Conservation (phyloP, 371 early-diverging fungal genomes). For the Chytridium lagenaria region DNA sequence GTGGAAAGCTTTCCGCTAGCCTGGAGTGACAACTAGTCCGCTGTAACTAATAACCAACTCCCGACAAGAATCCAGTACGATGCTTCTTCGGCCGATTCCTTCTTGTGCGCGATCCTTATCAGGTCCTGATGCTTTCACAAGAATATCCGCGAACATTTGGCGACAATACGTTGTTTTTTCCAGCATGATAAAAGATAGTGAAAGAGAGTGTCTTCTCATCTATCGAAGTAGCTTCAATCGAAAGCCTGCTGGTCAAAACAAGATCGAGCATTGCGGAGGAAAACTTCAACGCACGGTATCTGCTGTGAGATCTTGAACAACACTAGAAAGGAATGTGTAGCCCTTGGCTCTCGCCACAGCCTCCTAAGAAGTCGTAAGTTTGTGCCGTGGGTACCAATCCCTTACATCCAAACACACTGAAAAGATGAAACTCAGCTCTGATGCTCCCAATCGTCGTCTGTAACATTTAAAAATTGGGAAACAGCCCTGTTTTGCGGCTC, state of each 20-base stretch:
- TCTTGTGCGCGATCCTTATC: slow-evolving; percentile 13
- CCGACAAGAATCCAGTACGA: slow-evolving; percentile 58
- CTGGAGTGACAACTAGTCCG: slow-evolving; percentile 74
- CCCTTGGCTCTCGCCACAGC: slow-evolving; percentile 37
- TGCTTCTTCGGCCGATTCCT: slow-evolving; percentile 16
- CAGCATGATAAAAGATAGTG: slow-evolving; percentile 83
- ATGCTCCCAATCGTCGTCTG: slow-evolving; percentile 67
- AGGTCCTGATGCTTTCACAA: background rate
- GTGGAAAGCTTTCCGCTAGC: slow-evolving; percentile 91
- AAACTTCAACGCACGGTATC: slow-evolving; percentile 34
- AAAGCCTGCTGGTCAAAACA: slow-evolving; percentile 78
- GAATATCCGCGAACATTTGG: slow-evolving; percentile 56
- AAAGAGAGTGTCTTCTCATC: slow-evolving; percentile 63
- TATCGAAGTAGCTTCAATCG: slow-evolving; percentile 47
- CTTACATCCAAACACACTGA: slow-evolving; percentile 81
- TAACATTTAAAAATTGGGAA: slow-evolving; percentile 13
- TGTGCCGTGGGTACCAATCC: background rate
- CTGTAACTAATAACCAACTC: slow-evolving; percentile 79
- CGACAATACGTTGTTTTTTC: slow-evolving; percentile 55
- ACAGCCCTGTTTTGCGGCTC: slow-evolving; percentile 6
- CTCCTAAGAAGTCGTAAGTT: slow-evolving; percentile 2
- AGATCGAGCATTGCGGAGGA: slow-evolving; percentile 65
- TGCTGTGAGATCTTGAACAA: slow-evolving; percentile 34
- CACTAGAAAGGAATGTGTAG: slow-evolving; percentile 58
- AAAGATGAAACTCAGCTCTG: slow-evolving; percentile 78